Conservation (phyloP, 371 early-diverging fungal species). For the Haplosporangium sp. region DNA sequence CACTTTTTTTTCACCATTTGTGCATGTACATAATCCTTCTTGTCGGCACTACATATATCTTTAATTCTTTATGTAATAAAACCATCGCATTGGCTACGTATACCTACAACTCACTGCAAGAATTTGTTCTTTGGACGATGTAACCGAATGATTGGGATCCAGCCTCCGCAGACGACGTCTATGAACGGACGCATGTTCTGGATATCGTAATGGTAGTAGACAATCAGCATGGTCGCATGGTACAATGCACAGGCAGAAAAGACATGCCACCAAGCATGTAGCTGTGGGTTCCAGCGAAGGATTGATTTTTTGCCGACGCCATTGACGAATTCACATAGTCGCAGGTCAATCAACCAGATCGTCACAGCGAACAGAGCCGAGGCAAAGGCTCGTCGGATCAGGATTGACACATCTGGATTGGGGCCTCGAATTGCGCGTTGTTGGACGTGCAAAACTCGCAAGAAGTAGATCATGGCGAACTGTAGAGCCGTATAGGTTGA, state of each 20-base stretch:
- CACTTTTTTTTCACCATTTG: no score
- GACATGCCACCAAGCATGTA: conserved; percentile 70
- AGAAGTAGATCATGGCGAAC: conserved; percentile 36
- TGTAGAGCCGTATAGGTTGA: conserved; percentile 42
- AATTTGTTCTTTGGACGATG: conserved; percentile 8
- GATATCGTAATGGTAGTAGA: conserved; percentile 32
- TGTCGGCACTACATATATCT: no score
- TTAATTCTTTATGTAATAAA: no score
- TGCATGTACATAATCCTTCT: no score
- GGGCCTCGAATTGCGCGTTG: conserved; percentile 14
- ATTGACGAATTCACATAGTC: conserved; percentile 59
- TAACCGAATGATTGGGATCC: conserved; percentile 24
- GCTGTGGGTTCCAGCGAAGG: conserved; percentile 60
- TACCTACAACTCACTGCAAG: not conserved
- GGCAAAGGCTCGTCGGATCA: conserved; percentile 58
- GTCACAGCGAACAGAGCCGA: conserved; percentile 53
- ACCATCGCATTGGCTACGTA: no score
- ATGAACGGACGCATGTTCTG: conserved; percentile 17
- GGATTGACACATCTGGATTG: conserved; percentile 12
- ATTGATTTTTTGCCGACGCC: conserved; percentile 52
- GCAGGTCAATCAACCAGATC: conserved; percentile 61
- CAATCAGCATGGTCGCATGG: conserved; percentile 34
- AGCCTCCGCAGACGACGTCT: conserved; percentile 8
- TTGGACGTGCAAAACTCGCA: conserved; percentile 33
- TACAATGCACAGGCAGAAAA: conserved; percentile 53